A percentile compares a stretch with the other conserved stretches of the same genome.
Evolutionary conservation across 1,139 yeast species (phyloP).

Genomic region (Yamadazyma dendronema): DNA sequence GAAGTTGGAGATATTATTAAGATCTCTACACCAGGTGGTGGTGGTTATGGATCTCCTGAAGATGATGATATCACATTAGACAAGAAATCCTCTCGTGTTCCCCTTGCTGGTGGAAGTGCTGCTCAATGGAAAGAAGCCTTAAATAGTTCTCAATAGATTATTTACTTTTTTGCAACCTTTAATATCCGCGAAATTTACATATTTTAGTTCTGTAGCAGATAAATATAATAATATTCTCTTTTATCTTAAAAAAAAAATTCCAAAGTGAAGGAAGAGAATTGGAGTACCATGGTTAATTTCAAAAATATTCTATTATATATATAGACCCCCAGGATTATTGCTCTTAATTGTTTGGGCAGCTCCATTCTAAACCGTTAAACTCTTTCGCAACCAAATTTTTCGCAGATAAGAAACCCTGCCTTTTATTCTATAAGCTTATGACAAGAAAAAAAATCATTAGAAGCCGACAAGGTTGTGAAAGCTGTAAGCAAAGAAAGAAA

Average conservation of each 20-base stretch:
- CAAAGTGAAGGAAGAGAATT: too few species aligned
- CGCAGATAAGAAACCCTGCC: too few species aligned
- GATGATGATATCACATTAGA: conserved; percentile 1
- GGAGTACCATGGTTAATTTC: too few species aligned
- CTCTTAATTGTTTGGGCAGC: too few species aligned
- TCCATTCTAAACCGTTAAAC: too few species aligned
- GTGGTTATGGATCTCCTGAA: conserved; percentile 41
- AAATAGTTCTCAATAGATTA: conserved; percentile 14
- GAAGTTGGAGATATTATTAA: conserved; percentile 41
- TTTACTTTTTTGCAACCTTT: background rate
- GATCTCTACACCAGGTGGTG: conserved; percentile 55
- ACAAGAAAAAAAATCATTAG: conserved; percentile 3
- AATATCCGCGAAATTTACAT: background rate
- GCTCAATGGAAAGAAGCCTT: conserved; percentile 13
- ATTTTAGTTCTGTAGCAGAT: background rate
- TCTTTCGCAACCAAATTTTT: too few species aligned
- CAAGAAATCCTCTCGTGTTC: conserved; percentile 2
- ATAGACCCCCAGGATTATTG: too few species aligned
- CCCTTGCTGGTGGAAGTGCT: conserved; percentile 15
- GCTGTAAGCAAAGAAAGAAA: conserved; percentile 68
- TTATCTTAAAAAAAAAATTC: too few species aligned
- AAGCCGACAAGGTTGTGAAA: conserved; percentile 56
- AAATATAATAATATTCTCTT: background rate
- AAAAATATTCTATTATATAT: too few species aligned
- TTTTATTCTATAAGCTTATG: too few species aligned